Evolutionary conservation across 1,139 yeast genomes (phyloP).

Genomic region (Candida gigantensis): DNA sequence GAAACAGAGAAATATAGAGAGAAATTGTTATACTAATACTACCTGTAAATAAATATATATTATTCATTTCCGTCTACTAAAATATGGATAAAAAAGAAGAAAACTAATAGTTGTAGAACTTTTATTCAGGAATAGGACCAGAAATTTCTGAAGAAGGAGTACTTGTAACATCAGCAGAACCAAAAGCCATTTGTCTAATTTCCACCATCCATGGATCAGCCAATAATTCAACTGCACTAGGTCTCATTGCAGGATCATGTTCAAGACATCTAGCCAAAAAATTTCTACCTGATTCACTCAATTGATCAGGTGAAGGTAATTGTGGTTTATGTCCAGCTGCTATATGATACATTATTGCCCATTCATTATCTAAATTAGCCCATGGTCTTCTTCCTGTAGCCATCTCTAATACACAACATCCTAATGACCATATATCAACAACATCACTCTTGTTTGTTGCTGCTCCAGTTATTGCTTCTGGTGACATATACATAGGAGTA

Average conservation of each 20-base stretch:
- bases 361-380: slow-evolving; percentile 93
- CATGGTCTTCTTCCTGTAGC: slow-evolving; percentile 83
- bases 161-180: slow-evolving; percentile 32
- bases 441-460: slow-evolving; percentile 67
- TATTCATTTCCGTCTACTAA: not conserved
- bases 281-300: slow-evolving; percentile 69
- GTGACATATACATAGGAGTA: slow-evolving; percentile 99
- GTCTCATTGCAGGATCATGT: slow-evolving; percentile 78
- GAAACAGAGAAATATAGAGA: too few relatives aligned
- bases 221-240: slow-evolving; percentile 81
- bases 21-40: too few relatives aligned
- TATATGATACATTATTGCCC: slow-evolving; percentile 98
- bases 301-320: slow-evolving; percentile 76
- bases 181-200: slow-evolving; percentile 68
- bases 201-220: slow-evolving; percentile 89
- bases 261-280: slow-evolving; percentile 78
- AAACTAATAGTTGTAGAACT: too few relatives aligned
- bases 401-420: slow-evolving; percentile 82
- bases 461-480: slow-evolving; percentile 89
- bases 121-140: slow-evolving; percentile 5
- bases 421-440: slow-evolving; percentile 82
- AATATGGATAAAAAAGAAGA: too few relatives aligned
- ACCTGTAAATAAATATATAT: slow-evolving; percentile 8
- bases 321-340: slow-evolving; percentile 95
- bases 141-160: slow-evolving; percentile 42